Evolutionary conservation across 805 yeast genomes (phyloP).

Genomic region (Kodamaea fukazawae): DNA sequence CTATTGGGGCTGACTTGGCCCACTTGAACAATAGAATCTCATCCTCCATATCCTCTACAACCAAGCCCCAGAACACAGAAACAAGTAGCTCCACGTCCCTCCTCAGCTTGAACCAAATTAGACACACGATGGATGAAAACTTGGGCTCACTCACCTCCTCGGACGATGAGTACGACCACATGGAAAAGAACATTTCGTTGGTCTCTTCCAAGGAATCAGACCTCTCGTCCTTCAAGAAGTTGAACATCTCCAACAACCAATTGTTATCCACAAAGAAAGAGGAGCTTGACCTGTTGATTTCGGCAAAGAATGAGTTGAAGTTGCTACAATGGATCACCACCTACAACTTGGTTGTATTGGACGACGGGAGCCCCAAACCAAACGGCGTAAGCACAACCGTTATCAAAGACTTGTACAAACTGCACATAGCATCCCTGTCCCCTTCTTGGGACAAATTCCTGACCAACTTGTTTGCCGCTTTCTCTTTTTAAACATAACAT

Average conservation of each 20-base stretch:
- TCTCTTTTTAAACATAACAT: too few relatives aligned
- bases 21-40: constrained; percentile 30
- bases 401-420: constrained; percentile 11
- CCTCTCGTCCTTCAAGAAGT: background rate
- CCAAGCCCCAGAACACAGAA: background rate
- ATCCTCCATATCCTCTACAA: background rate
- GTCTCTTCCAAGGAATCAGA: constrained; percentile 1
- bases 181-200: background rate
- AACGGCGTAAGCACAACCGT: constrained; percentile 5
- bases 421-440: constrained; percentile 1
- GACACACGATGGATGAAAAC: constrained; percentile 7
- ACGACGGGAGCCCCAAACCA: background rate
- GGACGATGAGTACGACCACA: constrained; percentile 17
- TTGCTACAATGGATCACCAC: constrained; percentile 32
- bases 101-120: constrained; percentile 12
- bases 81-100: constrained; percentile 10
- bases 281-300: constrained; percentile 1
- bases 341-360: constrained; percentile 31
- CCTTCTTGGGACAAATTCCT: constrained; percentile 4
- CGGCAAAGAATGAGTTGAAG: constrained; percentile 32
- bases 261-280: too few relatives aligned
- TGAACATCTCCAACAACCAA: background rate
- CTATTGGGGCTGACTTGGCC: constrained; percentile 60
- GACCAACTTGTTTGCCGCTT: background rate
- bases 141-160: constrained; percentile 16